Evolutionary conservation across 768 basidiomycete genomes (phyloP), one percentile per base, ranked within the genome.

Genomic region (Guyanaporus albipodus): DNA sequence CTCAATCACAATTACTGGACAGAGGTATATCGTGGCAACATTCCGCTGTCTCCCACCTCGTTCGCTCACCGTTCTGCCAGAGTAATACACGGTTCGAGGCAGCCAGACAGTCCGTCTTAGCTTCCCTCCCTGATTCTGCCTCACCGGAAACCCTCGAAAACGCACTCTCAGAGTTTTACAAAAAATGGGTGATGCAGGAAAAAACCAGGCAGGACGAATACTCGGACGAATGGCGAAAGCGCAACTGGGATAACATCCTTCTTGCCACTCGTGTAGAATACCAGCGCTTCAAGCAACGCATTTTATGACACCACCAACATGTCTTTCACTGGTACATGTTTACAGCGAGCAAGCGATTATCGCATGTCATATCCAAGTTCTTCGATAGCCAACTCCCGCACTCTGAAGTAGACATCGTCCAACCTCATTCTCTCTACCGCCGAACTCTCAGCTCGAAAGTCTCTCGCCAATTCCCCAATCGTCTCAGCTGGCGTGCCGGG

Each of bases 1-100:
- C 82, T 86, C 58, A 83, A 90, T 50, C 84, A 91, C 45, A 67
- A 73, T 15, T 92, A 89, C 62, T 92, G 90, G 90, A 66, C 79
- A 43, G 83, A 91, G 44, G 90, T 91, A 60, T 54, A 86, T 57
- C 9, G n/a, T 11, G 18, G 19, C 19, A 8, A 18, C 26, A 31
- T 35, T 36, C 17, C 27, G 10, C 28, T 26, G 9, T 19, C n/a
- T 37, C 28, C 32, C 34, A 27, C 27, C 26, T 33, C 32, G 29
- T 22, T 44, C 26, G 23, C 35, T 56, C 38, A 51, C 45, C 51
- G 22, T 7, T 12, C 33, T 38, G 28, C 27, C 56, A 92, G 90
- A 87, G 79, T 61, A 92, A 92, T 61, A 71, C 75, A 9, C 82
- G 89, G n/a, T 91, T 90, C 60, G 80, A 87, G 59, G 72, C 75